phyloP scores from a whole-genome alignment of 139 green algal genomes.

The Chlamydomonas sp. region DNA sequence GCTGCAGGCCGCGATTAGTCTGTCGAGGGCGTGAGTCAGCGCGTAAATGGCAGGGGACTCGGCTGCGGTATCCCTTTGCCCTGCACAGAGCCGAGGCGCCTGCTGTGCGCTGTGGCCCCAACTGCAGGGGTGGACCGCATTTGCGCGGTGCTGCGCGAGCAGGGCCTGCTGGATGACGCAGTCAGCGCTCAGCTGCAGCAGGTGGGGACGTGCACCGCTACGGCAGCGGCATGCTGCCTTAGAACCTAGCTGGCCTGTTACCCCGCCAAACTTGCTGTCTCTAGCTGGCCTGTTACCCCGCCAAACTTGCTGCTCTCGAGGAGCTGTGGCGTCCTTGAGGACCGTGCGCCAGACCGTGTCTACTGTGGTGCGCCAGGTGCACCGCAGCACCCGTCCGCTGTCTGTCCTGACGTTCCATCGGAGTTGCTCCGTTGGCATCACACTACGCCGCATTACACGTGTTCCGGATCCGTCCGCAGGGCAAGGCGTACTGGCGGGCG shows the following conservation, averaged over 20 bases:
- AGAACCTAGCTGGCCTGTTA: neutral
- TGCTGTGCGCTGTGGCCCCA: too few relatives aligned
- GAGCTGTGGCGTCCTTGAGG: neutral
- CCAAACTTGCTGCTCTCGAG: neutral
- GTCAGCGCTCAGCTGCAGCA: conserved; percentile 58
- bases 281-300: too few relatives aligned
- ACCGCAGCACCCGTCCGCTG: neutral
- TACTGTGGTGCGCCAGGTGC: neutral
- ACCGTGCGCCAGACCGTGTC: neutral
- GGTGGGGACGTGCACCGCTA: conserved; percentile 33
- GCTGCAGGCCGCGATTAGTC: too few relatives aligned
- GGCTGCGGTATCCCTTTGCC: too few relatives aligned
- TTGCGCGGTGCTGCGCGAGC: conserved; percentile 34
- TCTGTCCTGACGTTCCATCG: neutral
- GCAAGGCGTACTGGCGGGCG: conserved; percentile 68
- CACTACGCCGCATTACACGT: neutral
- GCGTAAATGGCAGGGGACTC: neutral
- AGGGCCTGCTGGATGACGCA: conserved; percentile 42
- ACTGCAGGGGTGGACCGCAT: neutral
- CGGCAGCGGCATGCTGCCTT: neutral
- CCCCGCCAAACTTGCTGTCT: too few relatives aligned
- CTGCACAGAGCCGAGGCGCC: too few relatives aligned
- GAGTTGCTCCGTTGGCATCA: too few relatives aligned
- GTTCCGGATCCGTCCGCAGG: neutral
- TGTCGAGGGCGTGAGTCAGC: neutral